Percentiles rank a stretch among this genome's conserved stretches.
These are phyloP conservation scores for Graphium sp. DNA, from an alignment of 2,329 filamentous ascomycete species.

Conservation along the genomic window DNA sequence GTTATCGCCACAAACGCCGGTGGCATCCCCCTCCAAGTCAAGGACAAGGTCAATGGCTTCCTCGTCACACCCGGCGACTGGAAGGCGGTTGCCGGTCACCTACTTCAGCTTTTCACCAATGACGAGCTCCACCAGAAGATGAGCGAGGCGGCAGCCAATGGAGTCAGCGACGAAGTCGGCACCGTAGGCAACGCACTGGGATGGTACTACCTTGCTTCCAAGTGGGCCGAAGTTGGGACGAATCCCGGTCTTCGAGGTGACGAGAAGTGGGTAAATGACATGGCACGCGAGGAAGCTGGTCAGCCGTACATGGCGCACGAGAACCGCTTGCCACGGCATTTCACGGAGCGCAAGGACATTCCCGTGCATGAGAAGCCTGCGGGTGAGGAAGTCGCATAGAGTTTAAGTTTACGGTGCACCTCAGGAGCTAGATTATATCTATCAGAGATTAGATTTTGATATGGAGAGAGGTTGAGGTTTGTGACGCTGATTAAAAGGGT, in stretches of 20 bases:
- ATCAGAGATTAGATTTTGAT: no score
- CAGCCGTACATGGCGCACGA: conserved; percentile 40
- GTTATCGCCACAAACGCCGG: conserved; percentile 60
- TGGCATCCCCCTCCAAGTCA: conserved; percentile 67
- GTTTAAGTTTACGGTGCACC: no score
- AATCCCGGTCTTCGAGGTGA: conserved; percentile 35
- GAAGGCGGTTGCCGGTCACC: conserved; percentile 48
- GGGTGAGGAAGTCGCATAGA: not conserved
- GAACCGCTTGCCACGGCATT: conserved; percentile 37
- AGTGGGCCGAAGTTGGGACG: conserved; percentile 36
- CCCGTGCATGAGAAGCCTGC: no score
- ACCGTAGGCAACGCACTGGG: conserved; percentile 63
- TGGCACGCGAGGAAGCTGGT: conserved; percentile 50
- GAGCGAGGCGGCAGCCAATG: conserved; percentile 42
- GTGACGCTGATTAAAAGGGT: not conserved
- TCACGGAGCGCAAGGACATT: conserved; percentile 15
- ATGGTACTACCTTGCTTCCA: conserved; percentile 65
- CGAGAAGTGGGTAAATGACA: conserved; percentile 55
- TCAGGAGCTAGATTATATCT: no score
- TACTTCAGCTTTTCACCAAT: conserved; percentile 51
- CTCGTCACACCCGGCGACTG: conserved; percentile 57
- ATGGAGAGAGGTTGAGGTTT: not conserved
- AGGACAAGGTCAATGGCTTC: conserved; percentile 55
- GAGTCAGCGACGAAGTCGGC: conserved; percentile 67
- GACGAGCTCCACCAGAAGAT: conserved; percentile 47